A percentile compares a stretch with the other conserved stretches of the same genome.
phyloP scores from a whole-genome alignment of 306 rosid species.

The Acacia crassicarpa region DNA sequence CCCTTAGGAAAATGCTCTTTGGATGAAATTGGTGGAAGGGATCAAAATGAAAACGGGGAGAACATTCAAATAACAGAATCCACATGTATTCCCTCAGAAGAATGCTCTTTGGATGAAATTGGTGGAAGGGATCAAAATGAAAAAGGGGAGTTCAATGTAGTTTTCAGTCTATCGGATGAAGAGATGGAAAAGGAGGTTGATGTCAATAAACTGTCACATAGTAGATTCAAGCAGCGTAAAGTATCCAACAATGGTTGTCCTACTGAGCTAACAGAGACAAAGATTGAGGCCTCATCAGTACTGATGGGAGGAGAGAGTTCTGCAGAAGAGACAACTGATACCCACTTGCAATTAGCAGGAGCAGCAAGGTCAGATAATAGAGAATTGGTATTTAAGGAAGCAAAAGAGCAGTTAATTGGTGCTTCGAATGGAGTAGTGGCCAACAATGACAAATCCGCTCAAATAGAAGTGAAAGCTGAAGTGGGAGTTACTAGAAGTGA shows the following conservation, averaged over 20 bases:
- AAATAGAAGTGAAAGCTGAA: conserved; percentile 38
- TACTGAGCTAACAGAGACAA: conserved; percentile 37
- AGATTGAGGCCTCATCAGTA: conserved; percentile 43
- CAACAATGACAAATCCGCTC: conserved; percentile 25
- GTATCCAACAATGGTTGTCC: conserved; percentile 39
- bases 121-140: conserved; percentile 28
- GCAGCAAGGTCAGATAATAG: conserved; percentile 24
- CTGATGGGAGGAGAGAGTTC: conserved; percentile 23
- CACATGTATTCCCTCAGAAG: conserved; percentile 33
- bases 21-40: conserved; percentile 24
- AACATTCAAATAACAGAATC: neutral
- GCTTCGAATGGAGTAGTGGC: conserved; percentile 29
- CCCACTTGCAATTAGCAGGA: conserved; percentile 18
- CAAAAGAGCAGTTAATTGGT: conserved; percentile 21
- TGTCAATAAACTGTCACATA: conserved; percentile 32
- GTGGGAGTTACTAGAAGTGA: neutral
- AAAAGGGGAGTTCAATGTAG: conserved; percentile 18
- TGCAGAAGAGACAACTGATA: conserved; percentile 26
- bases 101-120: conserved; percentile 26
- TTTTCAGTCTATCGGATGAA: conserved; percentile 39
- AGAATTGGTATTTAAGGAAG: conserved; percentile 8
- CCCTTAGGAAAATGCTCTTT: conserved; percentile 31
- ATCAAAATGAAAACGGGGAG: conserved; percentile 28
- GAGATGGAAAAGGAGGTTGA: conserved; percentile 42
- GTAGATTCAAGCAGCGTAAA: conserved; percentile 38